A percentile compares a stretch with the other conserved stretches of the same genome.
Evolutionary conservation across 2,329 filamentous ascomycete genomes (phyloP).

Genomic region (Fusarium redolens): DNA sequence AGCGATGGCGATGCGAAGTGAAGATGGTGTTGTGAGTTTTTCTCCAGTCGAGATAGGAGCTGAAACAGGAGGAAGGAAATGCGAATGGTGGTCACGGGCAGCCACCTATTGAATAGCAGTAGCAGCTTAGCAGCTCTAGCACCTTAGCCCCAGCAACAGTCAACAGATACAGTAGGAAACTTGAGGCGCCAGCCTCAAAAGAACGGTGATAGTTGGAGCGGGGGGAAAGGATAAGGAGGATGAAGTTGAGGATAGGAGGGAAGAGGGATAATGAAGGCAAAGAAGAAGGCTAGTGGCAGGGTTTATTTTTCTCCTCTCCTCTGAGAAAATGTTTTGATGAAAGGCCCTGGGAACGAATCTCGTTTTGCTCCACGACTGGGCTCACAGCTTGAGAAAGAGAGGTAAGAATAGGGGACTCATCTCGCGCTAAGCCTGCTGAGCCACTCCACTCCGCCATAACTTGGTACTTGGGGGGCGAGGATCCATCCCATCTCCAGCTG

Average conservation of each 20-base stretch:
- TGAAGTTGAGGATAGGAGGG: slow-evolving; percentile 38
- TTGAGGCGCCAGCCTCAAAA: slow-evolving; percentile 50
- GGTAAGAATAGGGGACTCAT: slow-evolving; percentile 47
- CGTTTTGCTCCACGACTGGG: slow-evolving; percentile 41
- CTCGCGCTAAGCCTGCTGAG: slow-evolving; percentile 47
- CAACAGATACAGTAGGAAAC: slow-evolving; percentile 29
- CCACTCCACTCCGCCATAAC: slow-evolving; percentile 45
- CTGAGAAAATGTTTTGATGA: slow-evolving; percentile 46
- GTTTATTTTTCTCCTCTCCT: slow-evolving; percentile 34
- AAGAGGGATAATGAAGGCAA: slow-evolving; percentile 42
- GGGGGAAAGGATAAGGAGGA: slow-evolving; percentile 38
- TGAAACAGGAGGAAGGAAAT: slow-evolving; percentile 46
- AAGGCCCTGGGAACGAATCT: slow-evolving; percentile 42
- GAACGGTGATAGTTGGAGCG: slow-evolving; percentile 45
- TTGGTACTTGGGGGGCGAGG: slow-evolving; percentile 40
- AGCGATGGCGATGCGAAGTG: slow-evolving; percentile 23
- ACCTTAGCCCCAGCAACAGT: slow-evolving; percentile 41
- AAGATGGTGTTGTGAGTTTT: slow-evolving; percentile 37
- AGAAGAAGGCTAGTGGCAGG: slow-evolving; percentile 38
- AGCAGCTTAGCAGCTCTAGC: slow-evolving; percentile 13
- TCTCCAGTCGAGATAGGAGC: slow-evolving; percentile 33
- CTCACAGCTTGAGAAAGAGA: slow-evolving; percentile 37
- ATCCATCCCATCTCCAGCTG: slow-evolving; percentile 38
- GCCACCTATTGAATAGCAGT: slow-evolving; percentile 28
- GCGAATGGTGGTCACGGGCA: slow-evolving; percentile 43